Conservation (phyloP, 2,329 filamentous ascomycete species). For the Aspergillus nomiae region DNA sequence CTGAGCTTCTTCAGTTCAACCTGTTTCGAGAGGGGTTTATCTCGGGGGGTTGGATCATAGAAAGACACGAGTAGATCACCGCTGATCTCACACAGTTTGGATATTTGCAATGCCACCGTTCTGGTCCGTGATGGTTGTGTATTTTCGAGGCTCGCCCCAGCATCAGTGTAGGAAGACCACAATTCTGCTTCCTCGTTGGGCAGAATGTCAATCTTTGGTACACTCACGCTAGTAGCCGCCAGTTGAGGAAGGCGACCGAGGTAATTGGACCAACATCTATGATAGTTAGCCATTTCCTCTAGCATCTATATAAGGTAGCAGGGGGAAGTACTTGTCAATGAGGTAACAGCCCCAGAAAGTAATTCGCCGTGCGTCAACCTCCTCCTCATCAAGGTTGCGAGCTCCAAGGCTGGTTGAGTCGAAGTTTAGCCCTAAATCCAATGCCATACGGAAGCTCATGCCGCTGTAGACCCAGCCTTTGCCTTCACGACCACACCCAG, state of each 20-base stretch:
- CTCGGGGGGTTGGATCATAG: slow-evolving; percentile 74
- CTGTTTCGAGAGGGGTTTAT: slow-evolving; percentile 69
- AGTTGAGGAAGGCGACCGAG: slow-evolving; percentile 88
- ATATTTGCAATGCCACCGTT: slow-evolving; percentile 78
- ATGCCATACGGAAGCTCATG: slow-evolving; percentile 97
- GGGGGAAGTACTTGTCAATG: slow-evolving; percentile 75
- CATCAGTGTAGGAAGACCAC: slow-evolving; percentile 89
- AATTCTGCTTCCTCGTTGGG: slow-evolving; percentile 80
- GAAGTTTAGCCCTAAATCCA: slow-evolving; percentile 88
- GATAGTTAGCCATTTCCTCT: slow-evolving; percentile 16
- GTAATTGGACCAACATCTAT: slow-evolving; percentile 91
- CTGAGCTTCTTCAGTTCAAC: slow-evolving; percentile 89
- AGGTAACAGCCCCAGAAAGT: slow-evolving; percentile 98
- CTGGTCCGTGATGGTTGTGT: slow-evolving; percentile 82
- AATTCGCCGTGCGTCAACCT: slow-evolving; percentile 84
- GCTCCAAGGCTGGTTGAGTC: slow-evolving; percentile 69
- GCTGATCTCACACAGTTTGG: slow-evolving; percentile 86
- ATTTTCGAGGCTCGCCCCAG: slow-evolving; percentile 70
- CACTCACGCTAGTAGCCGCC: slow-evolving; percentile 75
- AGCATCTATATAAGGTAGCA: not conserved
- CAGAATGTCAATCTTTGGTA: slow-evolving; percentile 88
- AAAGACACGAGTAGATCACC: slow-evolving; percentile 87
- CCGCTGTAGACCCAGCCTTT: slow-evolving; percentile 98
- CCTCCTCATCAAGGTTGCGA: slow-evolving; percentile 71
- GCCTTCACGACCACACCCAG: slow-evolving; percentile 88